Percentiles rank a stretch among this genome's conserved stretches.
These are phyloP conservation scores for Lactuca saligna DNA, from an alignment of 129 eudicot genomes.

Conservation along the genomic window DNA sequence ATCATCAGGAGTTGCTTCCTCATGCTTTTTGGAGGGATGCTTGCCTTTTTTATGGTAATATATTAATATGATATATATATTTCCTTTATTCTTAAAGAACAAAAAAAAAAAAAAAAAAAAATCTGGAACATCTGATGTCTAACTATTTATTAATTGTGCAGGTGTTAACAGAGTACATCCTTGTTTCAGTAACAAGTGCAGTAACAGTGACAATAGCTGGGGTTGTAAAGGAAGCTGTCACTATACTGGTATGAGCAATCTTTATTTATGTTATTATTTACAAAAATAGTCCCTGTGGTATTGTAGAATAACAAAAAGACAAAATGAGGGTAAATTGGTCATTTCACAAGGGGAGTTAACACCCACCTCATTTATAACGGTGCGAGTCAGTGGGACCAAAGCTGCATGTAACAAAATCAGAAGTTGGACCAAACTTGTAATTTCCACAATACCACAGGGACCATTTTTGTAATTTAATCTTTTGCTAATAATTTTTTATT, in stretches of 20 bases:
- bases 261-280: background rate
- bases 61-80: background rate
- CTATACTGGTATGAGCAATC: slow-evolving; percentile 67
- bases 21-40: slow-evolving; percentile 91
- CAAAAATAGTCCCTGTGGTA: too few relatives aligned
- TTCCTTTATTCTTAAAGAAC: background rate
- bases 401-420: too few relatives aligned
- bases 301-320: too few relatives aligned
- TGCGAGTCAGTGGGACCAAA: too few relatives aligned
- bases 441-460: too few relatives aligned
- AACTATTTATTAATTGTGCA: slow-evolving; percentile 30
- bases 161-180: slow-evolving; percentile 92
- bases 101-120: too few relatives aligned
- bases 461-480: background rate
- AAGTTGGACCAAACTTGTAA: too few relatives aligned
- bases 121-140: background rate
- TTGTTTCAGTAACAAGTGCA: slow-evolving; percentile 94
- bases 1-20: slow-evolving; percentile 64
- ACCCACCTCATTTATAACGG: too few relatives aligned
- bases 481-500: slow-evolving; percentile 1
- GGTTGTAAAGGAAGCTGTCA: slow-evolving; percentile 96
- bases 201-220: slow-evolving; percentile 97
- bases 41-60: slow-evolving; percentile 92
- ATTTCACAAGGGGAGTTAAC: too few relatives aligned
- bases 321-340: too few relatives aligned